Evolutionary conservation across 2,329 filamentous ascomycete species (phyloP), one percentile per base, ranked within the genome.

Genomic region (Boeremia exigua): DNA sequence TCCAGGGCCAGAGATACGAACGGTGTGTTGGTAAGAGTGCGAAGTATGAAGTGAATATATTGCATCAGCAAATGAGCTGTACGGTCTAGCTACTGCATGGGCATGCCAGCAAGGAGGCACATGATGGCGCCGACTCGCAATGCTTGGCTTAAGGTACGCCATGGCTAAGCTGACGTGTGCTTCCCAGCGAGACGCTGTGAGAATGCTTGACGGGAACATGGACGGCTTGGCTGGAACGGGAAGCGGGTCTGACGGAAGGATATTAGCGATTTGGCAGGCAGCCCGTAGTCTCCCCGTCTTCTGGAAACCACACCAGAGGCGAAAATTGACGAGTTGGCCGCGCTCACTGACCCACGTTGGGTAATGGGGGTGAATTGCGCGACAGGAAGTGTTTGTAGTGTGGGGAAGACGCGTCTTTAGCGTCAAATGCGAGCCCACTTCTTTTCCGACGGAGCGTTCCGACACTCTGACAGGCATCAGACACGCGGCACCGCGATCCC

Each of bases 191-290:
- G 34, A 57, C 42, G 15, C 38, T 38, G 12, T 28, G 29, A 14
- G 11, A 49, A 50, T 39, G 33, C 30, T 40, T 45, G 32, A 52
- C 47, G 25, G 14, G 37, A 33, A 42, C 32, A 43, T 44, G 32
- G n/a, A 37, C 17, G 28, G 30, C 60, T 62, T 62, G 60, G 60
- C 60, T 62, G 60, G 60, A 62, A 62, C 60, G 28, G 39, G 48
- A 46, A 11, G 43, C 36, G 27, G 57, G 56, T 49, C 55, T 52
- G 48, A 50, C 44, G 45, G 58, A 56, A 55, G 60, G 51, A 34
- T 46, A 29, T 47, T 29, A 19, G 47, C 44, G 40, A 29, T 27
- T 17, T 60, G 57, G 52, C 54, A 58, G 36, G 45, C 38, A 9
- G 14, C 29, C 39, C 50, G 54, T 38, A 39, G 49, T 27, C 37